Percentiles rank a stretch among this genome's conserved stretches.
Evolutionary conservation across 129 eudicot genomes (phyloP).

Genomic region (Logfia minima): DNA sequence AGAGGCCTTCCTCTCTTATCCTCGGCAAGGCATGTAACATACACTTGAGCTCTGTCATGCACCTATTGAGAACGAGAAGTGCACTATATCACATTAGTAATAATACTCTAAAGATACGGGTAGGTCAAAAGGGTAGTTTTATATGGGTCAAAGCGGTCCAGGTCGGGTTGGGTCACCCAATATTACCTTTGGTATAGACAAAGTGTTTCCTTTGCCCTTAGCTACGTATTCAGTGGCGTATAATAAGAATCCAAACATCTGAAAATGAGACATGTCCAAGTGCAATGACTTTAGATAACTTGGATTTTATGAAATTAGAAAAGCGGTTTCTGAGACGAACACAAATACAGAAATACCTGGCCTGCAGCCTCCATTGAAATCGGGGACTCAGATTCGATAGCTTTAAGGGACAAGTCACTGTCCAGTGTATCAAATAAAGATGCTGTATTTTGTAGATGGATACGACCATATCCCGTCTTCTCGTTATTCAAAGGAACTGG

Average conservation of each 20-base stretch:
- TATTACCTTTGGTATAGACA: slow-evolving; percentile 84
- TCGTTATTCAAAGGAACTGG: slow-evolving; percentile 59
- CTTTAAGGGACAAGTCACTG: slow-evolving; percentile 29
- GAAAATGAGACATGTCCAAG: slow-evolving; percentile 29
- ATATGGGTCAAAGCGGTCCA: not conserved
- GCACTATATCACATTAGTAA: not conserved
- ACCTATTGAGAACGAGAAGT: slow-evolving; percentile 43
- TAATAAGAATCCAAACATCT: slow-evolving; percentile 86
- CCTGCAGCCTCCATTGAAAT: slow-evolving; percentile 89
- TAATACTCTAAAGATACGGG: not conserved
- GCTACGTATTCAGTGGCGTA: slow-evolving; percentile 60
- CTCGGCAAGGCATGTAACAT: slow-evolving; percentile 57
- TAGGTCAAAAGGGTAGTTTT: not conserved
- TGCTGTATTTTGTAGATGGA: slow-evolving; percentile 51
- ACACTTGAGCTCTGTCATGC: slow-evolving; percentile 97
- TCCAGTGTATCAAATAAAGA: slow-evolving; percentile 51
- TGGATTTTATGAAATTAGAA: not conserved
- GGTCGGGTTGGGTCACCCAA: not conserved
- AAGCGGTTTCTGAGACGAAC: not conserved
- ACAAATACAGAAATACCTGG: slow-evolving; percentile 47
- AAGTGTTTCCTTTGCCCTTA: slow-evolving; percentile 48
- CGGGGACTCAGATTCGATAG: slow-evolving; percentile 64
- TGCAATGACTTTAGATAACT: slow-evolving; percentile 20
- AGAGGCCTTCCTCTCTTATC: slow-evolving; percentile 47
- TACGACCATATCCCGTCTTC: slow-evolving; percentile 70